Evolutionary conservation across 768 basidiomycete genomes (phyloP), one percentile per base, ranked within the genome.

Genomic region (Trametes villosa): DNA sequence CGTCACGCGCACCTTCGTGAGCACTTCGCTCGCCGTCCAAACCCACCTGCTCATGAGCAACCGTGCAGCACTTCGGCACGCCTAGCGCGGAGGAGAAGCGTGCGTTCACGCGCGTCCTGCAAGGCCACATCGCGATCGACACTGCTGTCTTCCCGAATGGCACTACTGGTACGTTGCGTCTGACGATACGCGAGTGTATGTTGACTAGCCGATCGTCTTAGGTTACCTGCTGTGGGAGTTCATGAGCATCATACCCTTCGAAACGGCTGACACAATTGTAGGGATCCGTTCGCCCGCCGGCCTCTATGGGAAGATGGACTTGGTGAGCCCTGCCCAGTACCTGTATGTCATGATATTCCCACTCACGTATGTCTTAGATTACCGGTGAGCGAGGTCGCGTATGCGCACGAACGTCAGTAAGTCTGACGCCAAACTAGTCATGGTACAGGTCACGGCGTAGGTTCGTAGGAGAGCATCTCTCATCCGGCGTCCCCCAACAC

Each of bases 401-500:
- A 11, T 15, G 46, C 1, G 46, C 5, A 11, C 11, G 22, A 30
- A 20, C 9, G 38, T 40, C 26, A 3, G 38, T n/a, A 9, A 5
- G 2, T 26, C 24, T 24, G 15, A 4, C n/a, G 63, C 53, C 45
- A 40, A 41, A 8, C n/a, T 53, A 89, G 94, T 60, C 95, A 97
- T 63, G 92, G 93, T 5, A 97, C 96, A 20, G 94, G 94, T 0
- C 96, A 98, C 67, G 96, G 97, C 33, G 91, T 99, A 31, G 96
- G 71, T 68, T 22, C 15, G 29, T 38, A 6, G 30, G 15, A 18
- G 33, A 22, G 2, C 2, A 34, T 1, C 26, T 22, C 2, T 22
- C 22, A 26, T 13, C 13, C 9, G 15, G 22, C 12, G 8, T 54
- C 38, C 11, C 51, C 8, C 38, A 2, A 27, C n/a, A 17, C 38